phyloP scores from a whole-genome alignment of 306 rosid species.

The Cyamopsis tetragonoloba region DNA sequence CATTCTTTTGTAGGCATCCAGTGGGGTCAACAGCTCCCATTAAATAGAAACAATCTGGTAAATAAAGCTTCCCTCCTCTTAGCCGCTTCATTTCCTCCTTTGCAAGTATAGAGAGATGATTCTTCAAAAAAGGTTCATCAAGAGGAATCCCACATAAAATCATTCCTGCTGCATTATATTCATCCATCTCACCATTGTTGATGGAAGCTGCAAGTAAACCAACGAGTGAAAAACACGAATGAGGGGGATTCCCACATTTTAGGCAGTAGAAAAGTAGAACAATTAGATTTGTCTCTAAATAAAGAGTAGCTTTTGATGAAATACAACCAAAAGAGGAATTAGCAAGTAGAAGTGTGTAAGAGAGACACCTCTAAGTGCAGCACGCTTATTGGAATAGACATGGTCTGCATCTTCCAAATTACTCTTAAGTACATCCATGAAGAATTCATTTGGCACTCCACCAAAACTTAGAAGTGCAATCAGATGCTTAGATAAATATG shows the following conservation, averaged over 20 bases:
- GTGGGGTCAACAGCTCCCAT: constrained; percentile 94
- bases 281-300: not conserved
- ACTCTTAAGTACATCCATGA: constrained; percentile 43
- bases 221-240: not conserved
- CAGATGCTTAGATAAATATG: constrained; percentile 50
- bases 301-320: not conserved
- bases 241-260: not conserved
- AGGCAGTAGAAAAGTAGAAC: constrained; percentile 1
- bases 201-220: constrained; percentile 44
- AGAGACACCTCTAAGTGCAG: constrained; percentile 60
- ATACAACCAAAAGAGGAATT: not conserved
- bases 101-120: constrained; percentile 36
- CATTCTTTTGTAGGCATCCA: constrained; percentile 34
- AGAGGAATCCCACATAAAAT: constrained; percentile 66
- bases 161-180: constrained; percentile 51
- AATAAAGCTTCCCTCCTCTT: constrained; percentile 43
- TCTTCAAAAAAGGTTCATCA: constrained; percentile 62
- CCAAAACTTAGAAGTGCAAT: constrained; percentile 74
- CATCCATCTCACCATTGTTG: constrained; percentile 51
- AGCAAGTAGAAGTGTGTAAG: not conserved
- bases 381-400: constrained; percentile 46
- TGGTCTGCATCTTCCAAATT: constrained; percentile 40
- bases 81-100: constrained; percentile 46
- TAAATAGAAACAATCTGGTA: constrained; percentile 53
- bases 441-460: constrained; percentile 70